phyloP scores from a whole-genome alignment of 2,329 filamentous ascomycete genomes.

The Diaporthe destruens region DNA sequence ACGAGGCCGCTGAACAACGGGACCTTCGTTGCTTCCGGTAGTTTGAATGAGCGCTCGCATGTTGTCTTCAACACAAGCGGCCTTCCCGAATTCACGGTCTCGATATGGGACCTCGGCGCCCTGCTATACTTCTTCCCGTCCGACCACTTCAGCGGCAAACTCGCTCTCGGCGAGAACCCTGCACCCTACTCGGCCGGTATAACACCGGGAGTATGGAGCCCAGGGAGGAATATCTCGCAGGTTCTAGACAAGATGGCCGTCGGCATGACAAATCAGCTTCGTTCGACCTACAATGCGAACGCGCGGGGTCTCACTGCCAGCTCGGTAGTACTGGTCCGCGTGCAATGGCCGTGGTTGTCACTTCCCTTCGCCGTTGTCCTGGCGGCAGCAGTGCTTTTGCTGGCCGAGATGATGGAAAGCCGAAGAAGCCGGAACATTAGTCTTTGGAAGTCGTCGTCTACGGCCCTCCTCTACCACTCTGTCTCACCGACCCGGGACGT shows the following conservation, averaged over 20 bases:
- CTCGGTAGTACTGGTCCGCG: constrained; percentile 3
- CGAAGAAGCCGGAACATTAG: constrained; percentile 2
- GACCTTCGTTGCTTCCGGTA: neutral
- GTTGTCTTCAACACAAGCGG: constrained; percentile 7
- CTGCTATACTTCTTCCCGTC: constrained; percentile 21
- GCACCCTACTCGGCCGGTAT: constrained; percentile 2
- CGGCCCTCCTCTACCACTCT: constrained; percentile 16
- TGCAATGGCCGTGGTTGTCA: constrained; percentile 11
- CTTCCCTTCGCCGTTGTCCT: constrained; percentile 16
- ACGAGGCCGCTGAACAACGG: neutral
- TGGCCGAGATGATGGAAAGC: constrained; percentile 16
- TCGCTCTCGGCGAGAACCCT: neutral
- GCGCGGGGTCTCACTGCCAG: constrained; percentile 9
- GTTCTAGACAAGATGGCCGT: neutral
- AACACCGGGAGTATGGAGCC: constrained; percentile 7
- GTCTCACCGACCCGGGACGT: neutral
- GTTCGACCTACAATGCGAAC: neutral
- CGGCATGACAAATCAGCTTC: constrained; percentile 2
- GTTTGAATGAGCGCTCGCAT: neutral
- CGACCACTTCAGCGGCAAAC: constrained; percentile 11
- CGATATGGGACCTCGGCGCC: constrained; percentile 17
- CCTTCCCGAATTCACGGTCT: neutral
- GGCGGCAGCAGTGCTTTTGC: constrained; percentile 3
- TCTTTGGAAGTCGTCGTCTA: constrained; percentile 15
- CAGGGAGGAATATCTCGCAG: neutral